A percentile compares a stretch with the other conserved stretches of the same genome.
Evolutionary conservation across 495 filamentous ascomycete genomes (phyloP).

Genomic region (Opeltia flavorubescens): DNA sequence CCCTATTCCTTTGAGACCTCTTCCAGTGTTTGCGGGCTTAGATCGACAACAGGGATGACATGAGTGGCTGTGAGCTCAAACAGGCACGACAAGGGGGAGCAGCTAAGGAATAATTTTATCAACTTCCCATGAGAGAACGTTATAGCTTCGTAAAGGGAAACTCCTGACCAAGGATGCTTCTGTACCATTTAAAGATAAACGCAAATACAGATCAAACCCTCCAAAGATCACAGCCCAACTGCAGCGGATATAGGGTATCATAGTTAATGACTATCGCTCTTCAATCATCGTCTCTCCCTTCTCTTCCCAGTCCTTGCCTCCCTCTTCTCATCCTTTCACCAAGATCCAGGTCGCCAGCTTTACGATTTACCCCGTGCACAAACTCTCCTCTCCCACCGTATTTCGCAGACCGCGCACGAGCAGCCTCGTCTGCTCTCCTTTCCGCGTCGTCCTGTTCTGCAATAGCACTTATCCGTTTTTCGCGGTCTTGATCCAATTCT

Average conservation of each 20-base stretch:
- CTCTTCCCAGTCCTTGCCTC: constrained; percentile 29
- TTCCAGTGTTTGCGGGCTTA: no score
- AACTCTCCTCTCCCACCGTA: constrained; percentile 51
- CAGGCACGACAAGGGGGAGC: no score
- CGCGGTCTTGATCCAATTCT: constrained; percentile 60
- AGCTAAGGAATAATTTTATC: no score
- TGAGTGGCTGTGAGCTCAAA: no score
- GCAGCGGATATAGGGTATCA: neutral
- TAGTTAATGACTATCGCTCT: neutral
- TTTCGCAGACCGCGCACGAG: constrained; percentile 40
- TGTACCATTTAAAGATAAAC: no score
- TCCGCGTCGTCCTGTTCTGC: constrained; percentile 48
- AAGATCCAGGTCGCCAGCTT: constrained; percentile 42
- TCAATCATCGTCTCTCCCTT: constrained; percentile 1
- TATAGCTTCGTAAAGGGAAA: no score
- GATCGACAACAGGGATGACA: neutral
- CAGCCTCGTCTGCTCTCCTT: constrained; percentile 47
- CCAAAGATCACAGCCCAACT: no score
- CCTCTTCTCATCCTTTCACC: constrained; percentile 42
- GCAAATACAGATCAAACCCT: no score
- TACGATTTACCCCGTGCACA: constrained; percentile 40
- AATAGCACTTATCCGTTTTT: constrained; percentile 53
- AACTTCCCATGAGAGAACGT: no score
- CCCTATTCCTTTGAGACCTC: no score
- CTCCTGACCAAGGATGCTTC: no score